Percentiles rank a stretch among this genome's conserved stretches.
Conservation (phyloP, 2,329 filamentous ascomycete genomes). For the Botrytis squamosa region DNA sequence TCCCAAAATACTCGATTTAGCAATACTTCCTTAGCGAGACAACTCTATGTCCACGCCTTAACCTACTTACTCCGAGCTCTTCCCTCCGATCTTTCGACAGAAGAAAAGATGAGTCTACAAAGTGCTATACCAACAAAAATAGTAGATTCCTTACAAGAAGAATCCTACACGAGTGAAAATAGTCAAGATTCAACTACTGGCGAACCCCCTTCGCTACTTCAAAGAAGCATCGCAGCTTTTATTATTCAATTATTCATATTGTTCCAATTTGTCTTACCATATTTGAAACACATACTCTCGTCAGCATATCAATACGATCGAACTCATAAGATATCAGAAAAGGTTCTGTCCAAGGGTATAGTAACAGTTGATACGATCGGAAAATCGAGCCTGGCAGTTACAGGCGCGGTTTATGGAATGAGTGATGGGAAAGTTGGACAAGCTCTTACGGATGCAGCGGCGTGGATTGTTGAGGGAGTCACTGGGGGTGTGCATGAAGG, state of each 20-base stretch:
- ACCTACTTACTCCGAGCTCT: constrained; percentile 64
- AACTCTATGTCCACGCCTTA: constrained; percentile 62
- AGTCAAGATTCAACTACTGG: constrained; percentile 22
- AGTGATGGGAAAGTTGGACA: constrained; percentile 65
- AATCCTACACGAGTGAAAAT: constrained; percentile 3
- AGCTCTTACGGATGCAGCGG: constrained; percentile 52
- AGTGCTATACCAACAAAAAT: constrained; percentile 48
- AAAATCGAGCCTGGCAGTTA: constrained; percentile 51
- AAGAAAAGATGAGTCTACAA: constrained; percentile 53
- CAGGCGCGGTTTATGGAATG: constrained; percentile 56
- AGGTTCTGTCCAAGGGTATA: constrained; percentile 52
- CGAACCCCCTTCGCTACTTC: constrained; percentile 51
- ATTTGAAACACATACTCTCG: constrained; percentile 54
- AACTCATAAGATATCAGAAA: constrained; percentile 62
- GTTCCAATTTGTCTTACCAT: constrained; percentile 60
- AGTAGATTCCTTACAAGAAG: constrained; percentile 28
- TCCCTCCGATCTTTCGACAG: constrained; percentile 54
- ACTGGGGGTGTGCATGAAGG: constrained; percentile 68
- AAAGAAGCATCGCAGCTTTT: constrained; percentile 54
- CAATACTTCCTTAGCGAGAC: constrained; percentile 52
- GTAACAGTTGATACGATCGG: constrained; percentile 54
- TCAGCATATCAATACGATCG: constrained; percentile 62
- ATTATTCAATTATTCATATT: constrained; percentile 60
- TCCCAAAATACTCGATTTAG: constrained; percentile 37
- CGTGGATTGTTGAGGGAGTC: constrained; percentile 64